Conservation (phyloP, 1,139 yeast genomes). For the Pichia norvegensis region DNA sequence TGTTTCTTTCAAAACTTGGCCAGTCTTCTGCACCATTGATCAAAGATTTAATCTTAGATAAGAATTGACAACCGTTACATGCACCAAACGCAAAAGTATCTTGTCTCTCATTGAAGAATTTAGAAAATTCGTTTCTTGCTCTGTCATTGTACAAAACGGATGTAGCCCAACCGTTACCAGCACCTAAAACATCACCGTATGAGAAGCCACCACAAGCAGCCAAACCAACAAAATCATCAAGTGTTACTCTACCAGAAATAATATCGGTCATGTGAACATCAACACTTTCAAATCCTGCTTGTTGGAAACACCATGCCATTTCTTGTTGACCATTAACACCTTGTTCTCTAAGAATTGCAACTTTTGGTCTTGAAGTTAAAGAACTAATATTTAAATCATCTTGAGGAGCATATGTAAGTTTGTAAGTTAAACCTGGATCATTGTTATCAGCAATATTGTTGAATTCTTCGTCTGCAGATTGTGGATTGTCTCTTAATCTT, state of each 20-base stretch:
- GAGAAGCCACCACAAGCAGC: conserved; percentile 99
- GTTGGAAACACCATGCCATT: conserved; percentile 96
- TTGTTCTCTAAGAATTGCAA: conserved; percentile 95
- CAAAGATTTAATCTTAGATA: conserved; percentile 77
- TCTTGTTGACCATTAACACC: conserved; percentile 98
- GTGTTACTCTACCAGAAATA: conserved; percentile 60
- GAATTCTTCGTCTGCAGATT: conserved; percentile 80
- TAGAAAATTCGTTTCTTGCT: conserved; percentile 67
- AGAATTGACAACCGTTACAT: conserved; percentile 97
- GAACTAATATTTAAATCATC: conserved; percentile 35
- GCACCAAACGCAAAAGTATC: conserved; percentile 99
- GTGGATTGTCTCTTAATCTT: conserved; percentile 89
- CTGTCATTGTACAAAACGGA: conserved; percentile 82
- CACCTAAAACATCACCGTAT: conserved; percentile 97
- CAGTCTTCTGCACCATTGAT: conserved; percentile 95
- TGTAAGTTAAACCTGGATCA: conserved; percentile 86
- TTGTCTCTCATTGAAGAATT: conserved; percentile 74
- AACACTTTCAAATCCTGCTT: conserved; percentile 86
- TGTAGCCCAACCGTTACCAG: conserved; percentile 99
- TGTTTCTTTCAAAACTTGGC: conserved; percentile 93
- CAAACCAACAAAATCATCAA: conserved; percentile 79
- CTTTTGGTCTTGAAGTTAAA: conserved; percentile 54
- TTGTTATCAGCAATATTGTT: conserved; percentile 63
- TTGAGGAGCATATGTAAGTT: conserved; percentile 58
- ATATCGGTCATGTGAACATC: conserved; percentile 98